A percentile compares a stretch with the other conserved stretches of the same genome.
phyloP scores from a whole-genome alignment of 2,329 filamentous ascomycete genomes.

The Pseudohalonectria lignicola region DNA sequence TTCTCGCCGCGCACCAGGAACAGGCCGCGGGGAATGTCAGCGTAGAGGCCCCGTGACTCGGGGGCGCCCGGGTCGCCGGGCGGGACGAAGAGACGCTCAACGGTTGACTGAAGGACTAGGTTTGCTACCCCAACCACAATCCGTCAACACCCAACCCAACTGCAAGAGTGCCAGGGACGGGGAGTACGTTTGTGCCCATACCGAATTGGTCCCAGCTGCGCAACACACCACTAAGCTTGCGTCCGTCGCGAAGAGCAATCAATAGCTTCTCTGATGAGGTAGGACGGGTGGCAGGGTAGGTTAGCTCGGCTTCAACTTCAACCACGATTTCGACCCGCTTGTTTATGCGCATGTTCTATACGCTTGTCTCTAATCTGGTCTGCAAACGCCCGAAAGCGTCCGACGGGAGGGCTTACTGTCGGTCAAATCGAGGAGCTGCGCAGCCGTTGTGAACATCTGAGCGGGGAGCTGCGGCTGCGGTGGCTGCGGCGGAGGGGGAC shows the following conservation, averaged over 20 bases:
- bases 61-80: slow-evolving; percentile 27
- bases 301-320: no score
- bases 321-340: no score
- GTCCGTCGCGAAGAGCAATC: slow-evolving; percentile 80
- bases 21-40: slow-evolving; percentile 75
- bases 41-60: slow-evolving; percentile 49
- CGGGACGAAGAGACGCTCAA: slow-evolving; percentile 72
- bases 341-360: no score
- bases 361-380: slow-evolving; percentile 3
- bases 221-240: slow-evolving; percentile 86
- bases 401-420: slow-evolving; percentile 62
- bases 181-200: no score
- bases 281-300: slow-evolving; percentile 4
- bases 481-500: slow-evolving; percentile 25
- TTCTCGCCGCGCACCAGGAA: slow-evolving; percentile 95
- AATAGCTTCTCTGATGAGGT: slow-evolving; percentile 83
- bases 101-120: slow-evolving; percentile 83
- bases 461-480: slow-evolving; percentile 60
- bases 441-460: slow-evolving; percentile 97
- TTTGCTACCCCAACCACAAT: slow-evolving; percentile 54
- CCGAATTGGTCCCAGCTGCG: slow-evolving; percentile 98
- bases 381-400: slow-evolving; percentile 2
- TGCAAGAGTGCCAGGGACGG: no score
- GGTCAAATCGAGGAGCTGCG: slow-evolving; percentile 88
- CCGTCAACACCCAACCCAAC: no score